These are phyloP conservation scores for Moesziomyces parantarcticus DNA, from an alignment of 1,284 basidiomycete species.

Conservation along the genomic window DNA sequence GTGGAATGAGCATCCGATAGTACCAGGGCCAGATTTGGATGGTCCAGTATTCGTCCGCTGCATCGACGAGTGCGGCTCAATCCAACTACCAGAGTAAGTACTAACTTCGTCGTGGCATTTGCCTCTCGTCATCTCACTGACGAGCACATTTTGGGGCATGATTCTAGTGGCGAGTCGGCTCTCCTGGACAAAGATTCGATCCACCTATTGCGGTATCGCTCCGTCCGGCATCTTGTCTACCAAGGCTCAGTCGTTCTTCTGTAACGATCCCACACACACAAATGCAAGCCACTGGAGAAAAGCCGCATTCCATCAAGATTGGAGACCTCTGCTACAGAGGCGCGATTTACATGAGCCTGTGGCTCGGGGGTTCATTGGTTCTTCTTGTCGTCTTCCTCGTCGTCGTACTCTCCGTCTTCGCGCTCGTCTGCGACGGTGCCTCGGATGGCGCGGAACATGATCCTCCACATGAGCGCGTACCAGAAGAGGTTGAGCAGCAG, in stretches of 20 bases:
- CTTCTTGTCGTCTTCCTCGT: slow-evolving; percentile 49
- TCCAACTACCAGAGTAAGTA: slow-evolving; percentile 55
- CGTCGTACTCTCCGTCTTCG: slow-evolving; percentile 64
- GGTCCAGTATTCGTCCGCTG: slow-evolving; percentile 64
- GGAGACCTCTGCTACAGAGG: too few species aligned
- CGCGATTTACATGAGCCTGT: too few species aligned
- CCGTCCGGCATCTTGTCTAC: slow-evolving; percentile 53
- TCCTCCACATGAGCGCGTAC: slow-evolving; percentile 65
- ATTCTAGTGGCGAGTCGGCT: slow-evolving; percentile 44
- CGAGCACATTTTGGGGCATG: background rate
- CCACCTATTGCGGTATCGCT: slow-evolving; percentile 60
- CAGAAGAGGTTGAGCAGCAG: slow-evolving; percentile 66
- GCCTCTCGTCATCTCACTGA: background rate
- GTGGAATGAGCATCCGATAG: slow-evolving; percentile 9
- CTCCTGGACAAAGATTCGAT: slow-evolving; percentile 48
- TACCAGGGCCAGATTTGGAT: slow-evolving; percentile 54
- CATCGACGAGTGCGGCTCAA: slow-evolving; percentile 53
- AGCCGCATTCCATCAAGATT: too few species aligned
- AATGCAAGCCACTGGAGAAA: background rate
- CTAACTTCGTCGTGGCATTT: background rate
- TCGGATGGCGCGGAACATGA: slow-evolving; percentile 53
- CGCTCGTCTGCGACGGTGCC: slow-evolving; percentile 56
- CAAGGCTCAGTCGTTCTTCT: slow-evolving; percentile 53
- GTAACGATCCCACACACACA: slow-evolving; percentile 15
- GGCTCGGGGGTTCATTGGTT: slow-evolving; percentile 14